phyloP scores from a whole-genome alignment of 345 rosid genomes.

The Populus nigra region DNA sequence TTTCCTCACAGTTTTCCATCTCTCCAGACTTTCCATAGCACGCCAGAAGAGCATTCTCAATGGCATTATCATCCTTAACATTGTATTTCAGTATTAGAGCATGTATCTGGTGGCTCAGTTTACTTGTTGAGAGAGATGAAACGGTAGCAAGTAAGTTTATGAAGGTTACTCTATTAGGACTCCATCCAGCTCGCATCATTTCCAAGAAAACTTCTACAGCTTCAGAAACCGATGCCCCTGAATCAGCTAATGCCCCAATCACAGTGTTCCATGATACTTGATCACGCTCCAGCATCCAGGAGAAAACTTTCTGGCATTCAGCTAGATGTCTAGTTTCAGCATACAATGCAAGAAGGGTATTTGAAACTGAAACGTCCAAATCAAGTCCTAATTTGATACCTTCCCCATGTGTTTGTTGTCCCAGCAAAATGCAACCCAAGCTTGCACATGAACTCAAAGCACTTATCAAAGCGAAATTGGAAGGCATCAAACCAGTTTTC shows the following conservation, averaged over 20 bases:
- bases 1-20: constrained; percentile 69
- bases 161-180: constrained; percentile 65
- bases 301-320: constrained; percentile 55
- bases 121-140: constrained; percentile 49
- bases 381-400: constrained; percentile 70
- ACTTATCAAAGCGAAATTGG: constrained; percentile 68
- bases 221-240: constrained; percentile 46
- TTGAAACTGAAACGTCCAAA: constrained; percentile 79
- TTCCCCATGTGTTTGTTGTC: constrained; percentile 69
- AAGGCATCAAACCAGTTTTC: constrained; percentile 49
- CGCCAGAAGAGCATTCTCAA: constrained; percentile 80
- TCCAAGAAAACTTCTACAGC: constrained; percentile 50
- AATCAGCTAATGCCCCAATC: constrained; percentile 69
- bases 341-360: constrained; percentile 72
- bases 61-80: constrained; percentile 44
- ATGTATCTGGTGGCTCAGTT: constrained; percentile 66
- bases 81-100: constrained; percentile 52
- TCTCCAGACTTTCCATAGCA: constrained; percentile 83
- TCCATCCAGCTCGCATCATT: constrained; percentile 66
- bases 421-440: constrained; percentile 55
- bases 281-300: constrained; percentile 65
- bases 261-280: constrained; percentile 90
- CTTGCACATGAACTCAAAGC: constrained; percentile 84
- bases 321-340: constrained; percentile 53
- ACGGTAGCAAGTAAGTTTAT: constrained; percentile 62